Conservation (phyloP, 306 rosid species). For the Phaseolus lunatus region DNA sequence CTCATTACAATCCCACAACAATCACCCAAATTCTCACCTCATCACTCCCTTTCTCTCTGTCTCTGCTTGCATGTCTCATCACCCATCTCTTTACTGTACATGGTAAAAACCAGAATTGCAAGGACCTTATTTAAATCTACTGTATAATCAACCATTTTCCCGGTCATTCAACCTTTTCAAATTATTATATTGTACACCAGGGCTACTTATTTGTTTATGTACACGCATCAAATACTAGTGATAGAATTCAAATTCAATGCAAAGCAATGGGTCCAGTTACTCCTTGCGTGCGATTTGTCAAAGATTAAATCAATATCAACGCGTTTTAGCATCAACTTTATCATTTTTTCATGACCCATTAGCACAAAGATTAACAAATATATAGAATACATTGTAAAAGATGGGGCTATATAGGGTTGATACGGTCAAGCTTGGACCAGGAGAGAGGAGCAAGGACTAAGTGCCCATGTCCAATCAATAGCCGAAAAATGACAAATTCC, state of each 20-base stretch:
- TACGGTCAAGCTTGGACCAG: conserved; percentile 48
- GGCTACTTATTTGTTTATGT: conserved; percentile 16
- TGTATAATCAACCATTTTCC: conserved; percentile 14
- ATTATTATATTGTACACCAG: conserved; percentile 41
- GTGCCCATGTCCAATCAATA: conserved; percentile 56
- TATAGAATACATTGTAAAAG: conserved; percentile 28
- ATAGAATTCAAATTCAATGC: conserved; percentile 44
- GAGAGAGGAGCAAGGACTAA: conserved; percentile 42
- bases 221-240: not conserved
- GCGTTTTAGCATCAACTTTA: conserved; percentile 54
- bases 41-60: conserved; percentile 35
- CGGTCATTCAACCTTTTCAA: conserved; percentile 46
- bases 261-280: conserved; percentile 52
- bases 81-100: conserved; percentile 38
- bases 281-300: conserved; percentile 68
- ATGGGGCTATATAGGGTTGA: conserved; percentile 46
- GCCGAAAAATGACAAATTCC: conserved; percentile 64
- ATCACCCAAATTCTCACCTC: conserved; percentile 28
- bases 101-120: conserved; percentile 40
- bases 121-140: conserved; percentile 42
- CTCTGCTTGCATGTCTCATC: conserved; percentile 36
- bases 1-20: conserved; percentile 47
- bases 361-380: conserved; percentile 32
- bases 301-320: conserved; percentile 61
- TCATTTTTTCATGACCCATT: conserved; percentile 29